Percentiles rank a stretch among this genome's conserved stretches.
phyloP scores from a whole-genome alignment of 345 rosid species.

The Citrus glauca region DNA sequence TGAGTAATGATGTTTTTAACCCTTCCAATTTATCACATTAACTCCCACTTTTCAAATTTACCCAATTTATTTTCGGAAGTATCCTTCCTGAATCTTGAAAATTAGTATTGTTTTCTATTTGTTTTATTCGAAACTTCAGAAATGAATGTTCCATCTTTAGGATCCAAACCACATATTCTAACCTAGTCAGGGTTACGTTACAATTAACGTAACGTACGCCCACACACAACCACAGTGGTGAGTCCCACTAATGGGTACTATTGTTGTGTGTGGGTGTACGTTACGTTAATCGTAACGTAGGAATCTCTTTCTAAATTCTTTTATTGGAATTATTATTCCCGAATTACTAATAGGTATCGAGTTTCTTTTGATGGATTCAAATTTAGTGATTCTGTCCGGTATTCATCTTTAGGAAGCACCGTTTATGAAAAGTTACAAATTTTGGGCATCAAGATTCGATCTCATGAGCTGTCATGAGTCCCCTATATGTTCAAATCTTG shows the following conservation, averaged over 20 bases:
- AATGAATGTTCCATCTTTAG: slow-evolving; percentile 12
- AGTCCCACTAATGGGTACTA: accelerated
- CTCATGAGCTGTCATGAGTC: slow-evolving; percentile 15
- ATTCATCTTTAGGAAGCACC: slow-evolving; percentile 19
- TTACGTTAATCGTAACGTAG: too few relatives aligned
- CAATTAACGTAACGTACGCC: too few relatives aligned
- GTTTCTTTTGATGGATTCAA: slow-evolving; percentile 2
- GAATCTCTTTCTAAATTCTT: not conserved
- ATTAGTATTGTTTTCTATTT: too few relatives aligned
- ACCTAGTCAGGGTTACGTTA: not conserved
- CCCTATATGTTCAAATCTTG: slow-evolving; percentile 29
- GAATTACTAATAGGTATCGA: slow-evolving; percentile 14
- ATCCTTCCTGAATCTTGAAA: too few relatives aligned
- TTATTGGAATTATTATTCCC: slow-evolving; percentile 11
- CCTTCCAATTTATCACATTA: too few relatives aligned
- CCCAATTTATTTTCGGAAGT: too few relatives aligned
- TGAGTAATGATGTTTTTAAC: too few relatives aligned
- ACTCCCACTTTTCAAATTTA: too few relatives aligned
- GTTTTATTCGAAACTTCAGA: slow-evolving; percentile 17
- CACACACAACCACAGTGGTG: too few relatives aligned
- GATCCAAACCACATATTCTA: slow-evolving; percentile 17
- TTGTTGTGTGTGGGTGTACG: too few relatives aligned
- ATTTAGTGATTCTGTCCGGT: slow-evolving; percentile 1
- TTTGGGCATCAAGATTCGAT: slow-evolving; percentile 7
- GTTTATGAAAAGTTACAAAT: slow-evolving; percentile 17